Conservation (phyloP, 345 rosid species). For the Dipteronia sinensis region DNA sequence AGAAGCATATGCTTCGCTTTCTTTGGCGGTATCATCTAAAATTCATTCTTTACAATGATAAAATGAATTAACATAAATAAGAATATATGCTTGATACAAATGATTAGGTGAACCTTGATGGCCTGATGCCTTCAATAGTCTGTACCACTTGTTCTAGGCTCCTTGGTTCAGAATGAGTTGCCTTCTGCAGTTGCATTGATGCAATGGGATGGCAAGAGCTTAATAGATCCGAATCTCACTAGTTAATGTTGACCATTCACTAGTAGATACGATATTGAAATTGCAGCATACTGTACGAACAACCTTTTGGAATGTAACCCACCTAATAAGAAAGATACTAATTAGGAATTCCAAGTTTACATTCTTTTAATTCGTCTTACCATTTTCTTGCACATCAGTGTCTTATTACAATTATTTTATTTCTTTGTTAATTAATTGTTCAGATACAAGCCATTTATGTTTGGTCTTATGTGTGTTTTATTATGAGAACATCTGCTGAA, state of each 20-base stretch:
- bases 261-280: neutral
- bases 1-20: constrained; percentile 30
- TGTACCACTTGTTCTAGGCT: neutral
- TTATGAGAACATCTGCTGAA: constrained; percentile 19
- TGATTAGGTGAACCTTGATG: neutral
- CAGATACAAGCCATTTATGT: constrained; percentile 23
- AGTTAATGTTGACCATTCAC: neutral
- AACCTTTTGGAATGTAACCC: neutral
- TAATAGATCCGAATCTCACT: neutral
- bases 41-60: neutral
- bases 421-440: neutral
- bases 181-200: neutral
- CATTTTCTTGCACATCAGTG: neutral
- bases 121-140: neutral
- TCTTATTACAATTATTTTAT: neutral
- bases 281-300: neutral
- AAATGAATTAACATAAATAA: neutral
- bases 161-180: neutral
- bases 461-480: constrained; percentile 26
- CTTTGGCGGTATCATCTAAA: constrained; percentile 27
- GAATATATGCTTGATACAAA: neutral
- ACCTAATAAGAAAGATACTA: no score
- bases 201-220: neutral
- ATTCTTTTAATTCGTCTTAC: neutral
- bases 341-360: neutral